Conservation (phyloP, 805 yeast genomes). For the Ogataea saltuana region DNA sequence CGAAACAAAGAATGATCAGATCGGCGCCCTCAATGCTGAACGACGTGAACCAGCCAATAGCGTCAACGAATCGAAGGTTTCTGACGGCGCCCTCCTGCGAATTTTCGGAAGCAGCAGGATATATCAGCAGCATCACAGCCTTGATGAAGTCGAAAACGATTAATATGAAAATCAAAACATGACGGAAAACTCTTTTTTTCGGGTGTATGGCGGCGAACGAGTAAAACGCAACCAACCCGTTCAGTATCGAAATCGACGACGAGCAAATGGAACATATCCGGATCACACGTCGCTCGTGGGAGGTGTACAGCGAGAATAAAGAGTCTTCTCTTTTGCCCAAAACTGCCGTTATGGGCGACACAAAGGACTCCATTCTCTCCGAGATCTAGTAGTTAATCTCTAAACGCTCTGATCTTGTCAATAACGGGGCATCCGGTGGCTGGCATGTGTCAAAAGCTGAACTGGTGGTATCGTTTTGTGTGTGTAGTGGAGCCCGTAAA, state of each 20-base stretch:
- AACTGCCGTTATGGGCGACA: neutral
- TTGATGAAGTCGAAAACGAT: slow-evolving; percentile 75
- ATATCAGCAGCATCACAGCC: slow-evolving; percentile 65
- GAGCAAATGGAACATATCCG: slow-evolving; percentile 50
- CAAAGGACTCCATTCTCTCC: slow-evolving; percentile 2
- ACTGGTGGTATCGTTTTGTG: too few species aligned
- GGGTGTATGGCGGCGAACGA: slow-evolving; percentile 64
- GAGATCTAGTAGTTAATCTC: too few species aligned
- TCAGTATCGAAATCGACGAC: slow-evolving; percentile 48
- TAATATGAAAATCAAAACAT: slow-evolving; percentile 65
- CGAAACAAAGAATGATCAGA: slow-evolving; percentile 76
- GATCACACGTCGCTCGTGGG: slow-evolving; percentile 22
- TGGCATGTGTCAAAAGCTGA: too few species aligned
- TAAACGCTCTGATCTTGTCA: too few species aligned
- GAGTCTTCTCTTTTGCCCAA: slow-evolving; percentile 6
- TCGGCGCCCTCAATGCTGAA: slow-evolving; percentile 84
- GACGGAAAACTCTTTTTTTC: slow-evolving; percentile 61
- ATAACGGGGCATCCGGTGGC: too few species aligned
- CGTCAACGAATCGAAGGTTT: slow-evolving; percentile 49
- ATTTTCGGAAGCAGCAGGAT: slow-evolving; percentile 43
- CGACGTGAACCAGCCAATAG: slow-evolving; percentile 80
- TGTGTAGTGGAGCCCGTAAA: too few species aligned
- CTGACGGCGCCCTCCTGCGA: slow-evolving; percentile 11
- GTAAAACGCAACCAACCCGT: slow-evolving; percentile 64
- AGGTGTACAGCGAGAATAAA: slow-evolving; percentile 2